Evolutionary conservation across 2,329 filamentous ascomycete genomes (phyloP).

Genomic region (Mariannaea elegans): DNA sequence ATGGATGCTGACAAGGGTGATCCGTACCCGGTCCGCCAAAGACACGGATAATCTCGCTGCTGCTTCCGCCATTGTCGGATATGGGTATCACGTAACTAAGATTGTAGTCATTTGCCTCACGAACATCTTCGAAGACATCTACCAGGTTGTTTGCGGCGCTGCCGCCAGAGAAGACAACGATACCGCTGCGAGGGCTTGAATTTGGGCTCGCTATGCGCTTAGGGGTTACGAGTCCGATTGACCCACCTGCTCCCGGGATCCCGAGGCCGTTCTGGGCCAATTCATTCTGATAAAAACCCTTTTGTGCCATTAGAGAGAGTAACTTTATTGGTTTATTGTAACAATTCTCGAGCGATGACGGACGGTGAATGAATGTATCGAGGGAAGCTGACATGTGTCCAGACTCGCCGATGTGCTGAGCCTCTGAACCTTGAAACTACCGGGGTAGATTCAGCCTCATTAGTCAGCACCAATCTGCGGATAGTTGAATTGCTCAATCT

Average conservation of each 20-base stretch:
- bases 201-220: conserved; percentile 32
- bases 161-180: conserved; percentile 90
- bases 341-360: neutral
- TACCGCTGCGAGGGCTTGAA: conserved; percentile 44
- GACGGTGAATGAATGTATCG: neutral
- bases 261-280: conserved; percentile 29
- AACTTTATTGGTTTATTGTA: neutral
- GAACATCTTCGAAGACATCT: conserved; percentile 80
- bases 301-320: conserved; percentile 29
- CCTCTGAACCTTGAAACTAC: conserved; percentile 11
- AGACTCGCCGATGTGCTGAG: conserved; percentile 8
- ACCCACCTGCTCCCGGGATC: conserved; percentile 34
- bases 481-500: conserved; percentile 13
- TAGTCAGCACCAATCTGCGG: neutral
- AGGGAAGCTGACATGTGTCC: conserved; percentile 21
- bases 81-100: conserved; percentile 93
- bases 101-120: conserved; percentile 70
- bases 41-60: conserved; percentile 91
- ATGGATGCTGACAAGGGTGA: neutral
- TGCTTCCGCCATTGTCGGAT: conserved; percentile 94
- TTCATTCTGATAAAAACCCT: conserved; percentile 23
- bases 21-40: conserved; percentile 86
- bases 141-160: conserved; percentile 95
- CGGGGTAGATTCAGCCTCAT: conserved; percentile 4
- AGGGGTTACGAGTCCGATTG: conserved; percentile 26